phyloP scores from a whole-genome alignment of 768 basidiomycete species.

The Kwoniella mangroviensis region DNA sequence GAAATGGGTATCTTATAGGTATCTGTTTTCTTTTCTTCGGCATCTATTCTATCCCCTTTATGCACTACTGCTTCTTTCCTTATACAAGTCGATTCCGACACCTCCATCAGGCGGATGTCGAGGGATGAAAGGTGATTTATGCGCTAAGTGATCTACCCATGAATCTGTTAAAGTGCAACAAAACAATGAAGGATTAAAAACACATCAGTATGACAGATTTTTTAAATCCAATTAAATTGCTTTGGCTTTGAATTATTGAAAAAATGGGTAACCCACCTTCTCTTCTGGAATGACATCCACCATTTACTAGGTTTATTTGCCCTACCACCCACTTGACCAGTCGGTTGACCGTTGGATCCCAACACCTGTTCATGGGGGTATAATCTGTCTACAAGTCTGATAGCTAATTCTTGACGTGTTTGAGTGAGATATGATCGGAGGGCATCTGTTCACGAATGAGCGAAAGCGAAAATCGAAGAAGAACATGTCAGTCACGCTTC shows the following conservation, averaged over 20 bases:
- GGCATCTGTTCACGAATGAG: constrained; percentile 65
- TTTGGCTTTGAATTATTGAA: no score
- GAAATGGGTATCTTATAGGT: no score
- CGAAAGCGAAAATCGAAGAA: background rate
- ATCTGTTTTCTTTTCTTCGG: background rate
- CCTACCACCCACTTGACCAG: constrained; percentile 47
- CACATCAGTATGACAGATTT: background rate
- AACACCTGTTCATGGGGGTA: constrained; percentile 65
- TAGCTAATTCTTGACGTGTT: constrained; percentile 87
- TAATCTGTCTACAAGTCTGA: constrained; percentile 80
- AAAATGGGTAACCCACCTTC: constrained; percentile 59
- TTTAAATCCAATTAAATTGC: no score
- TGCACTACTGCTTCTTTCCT: background rate
- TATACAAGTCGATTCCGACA: background rate
- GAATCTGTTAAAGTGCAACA: constrained; percentile 33
- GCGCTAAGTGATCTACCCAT: constrained; percentile 46
- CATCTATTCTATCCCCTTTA: background rate
- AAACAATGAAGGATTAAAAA: background rate
- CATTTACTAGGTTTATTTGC: constrained; percentile 92
- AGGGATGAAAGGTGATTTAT: constrained; percentile 10
- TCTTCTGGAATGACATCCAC: constrained; percentile 99
- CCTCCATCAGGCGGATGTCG: background rate
- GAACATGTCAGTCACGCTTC: background rate
- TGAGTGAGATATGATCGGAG: constrained; percentile 90
- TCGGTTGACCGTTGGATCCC: constrained; percentile 70